Evolutionary conservation across 2,329 filamentous ascomycete species (phyloP).

Genomic region (Penicillium sp.): DNA sequence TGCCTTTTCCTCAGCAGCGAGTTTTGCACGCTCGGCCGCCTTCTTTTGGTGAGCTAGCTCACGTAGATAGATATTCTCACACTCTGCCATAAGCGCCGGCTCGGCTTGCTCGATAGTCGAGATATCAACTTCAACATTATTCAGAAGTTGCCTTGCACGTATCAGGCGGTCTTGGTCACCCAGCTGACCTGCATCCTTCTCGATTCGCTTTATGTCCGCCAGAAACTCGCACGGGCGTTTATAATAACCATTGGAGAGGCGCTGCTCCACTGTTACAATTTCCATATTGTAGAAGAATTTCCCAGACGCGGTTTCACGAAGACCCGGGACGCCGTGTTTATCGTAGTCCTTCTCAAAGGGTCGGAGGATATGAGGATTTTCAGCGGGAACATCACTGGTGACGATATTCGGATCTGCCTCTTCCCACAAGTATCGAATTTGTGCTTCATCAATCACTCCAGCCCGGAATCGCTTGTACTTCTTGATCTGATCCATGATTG

Average conservation of each 20-base stretch:
- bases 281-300: slow-evolving; percentile 97
- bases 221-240: slow-evolving; percentile 88
- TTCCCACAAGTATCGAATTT: slow-evolving; percentile 81
- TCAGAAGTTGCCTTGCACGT: slow-evolving; percentile 87
- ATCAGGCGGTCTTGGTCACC: slow-evolving; percentile 83
- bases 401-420: slow-evolving; percentile 75
- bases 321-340: slow-evolving; percentile 74
- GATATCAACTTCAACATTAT: slow-evolving; percentile 94
- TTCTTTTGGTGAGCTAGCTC: slow-evolving; percentile 71
- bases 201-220: slow-evolving; percentile 80
- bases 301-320: slow-evolving; percentile 73
- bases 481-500: slow-evolving; percentile 97
- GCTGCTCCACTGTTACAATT: slow-evolving; percentile 88
- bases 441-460: slow-evolving; percentile 72
- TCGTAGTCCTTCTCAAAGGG: slow-evolving; percentile 83
- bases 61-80: slow-evolving; percentile 78
- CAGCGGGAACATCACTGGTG: slow-evolving; percentile 62
- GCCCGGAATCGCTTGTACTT: slow-evolving; percentile 88
- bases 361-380: slow-evolving; percentile 63
- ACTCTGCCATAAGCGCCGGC: slow-evolving; percentile 69
- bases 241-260: slow-evolving; percentile 96
- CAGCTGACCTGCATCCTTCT: slow-evolving; percentile 79
- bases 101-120: slow-evolving; percentile 70
- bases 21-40: slow-evolving; percentile 60
- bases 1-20: slow-evolving; percentile 39